Conservation (phyloP, 148 eudicot genomes). For the Spergularia marina region DNA sequence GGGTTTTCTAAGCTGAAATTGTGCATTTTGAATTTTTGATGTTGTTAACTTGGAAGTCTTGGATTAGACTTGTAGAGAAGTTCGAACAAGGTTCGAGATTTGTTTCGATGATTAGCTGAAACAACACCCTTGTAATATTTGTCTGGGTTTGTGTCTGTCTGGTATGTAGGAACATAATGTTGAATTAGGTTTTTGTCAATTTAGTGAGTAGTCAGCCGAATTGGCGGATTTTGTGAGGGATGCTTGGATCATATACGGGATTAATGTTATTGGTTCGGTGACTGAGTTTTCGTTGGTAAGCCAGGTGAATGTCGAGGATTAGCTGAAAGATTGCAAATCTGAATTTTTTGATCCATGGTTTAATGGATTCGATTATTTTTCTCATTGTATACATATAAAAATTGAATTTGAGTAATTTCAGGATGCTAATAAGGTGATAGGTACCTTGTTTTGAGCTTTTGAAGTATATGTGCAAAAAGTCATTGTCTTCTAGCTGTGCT, state of each 20-base stretch:
- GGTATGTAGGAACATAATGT: neutral
- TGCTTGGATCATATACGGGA: slow-evolving; percentile 10
- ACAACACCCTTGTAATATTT: neutral
- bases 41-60: too few relatives aligned
- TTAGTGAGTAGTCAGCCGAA: neutral
- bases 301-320: slow-evolving; percentile 1
- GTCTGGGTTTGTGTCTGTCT: neutral
- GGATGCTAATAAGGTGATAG: slow-evolving; percentile 11
- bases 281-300: neutral
- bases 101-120: neutral
- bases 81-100: neutral
- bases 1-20: neutral
- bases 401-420: neutral
- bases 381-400: neutral
- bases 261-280: neutral
- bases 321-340: neutral
- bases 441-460: neutral
- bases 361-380: neutral
- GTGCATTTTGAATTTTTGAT: neutral
- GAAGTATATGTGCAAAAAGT: neutral
- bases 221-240: neutral
- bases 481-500: slow-evolving; percentile 3
- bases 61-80: neutral
- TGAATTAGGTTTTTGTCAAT: slow-evolving; percentile 4
- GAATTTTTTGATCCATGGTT: neutral